Conservation (phyloP, 306 rosid genomes). For the Prunus armeniaca region DNA sequence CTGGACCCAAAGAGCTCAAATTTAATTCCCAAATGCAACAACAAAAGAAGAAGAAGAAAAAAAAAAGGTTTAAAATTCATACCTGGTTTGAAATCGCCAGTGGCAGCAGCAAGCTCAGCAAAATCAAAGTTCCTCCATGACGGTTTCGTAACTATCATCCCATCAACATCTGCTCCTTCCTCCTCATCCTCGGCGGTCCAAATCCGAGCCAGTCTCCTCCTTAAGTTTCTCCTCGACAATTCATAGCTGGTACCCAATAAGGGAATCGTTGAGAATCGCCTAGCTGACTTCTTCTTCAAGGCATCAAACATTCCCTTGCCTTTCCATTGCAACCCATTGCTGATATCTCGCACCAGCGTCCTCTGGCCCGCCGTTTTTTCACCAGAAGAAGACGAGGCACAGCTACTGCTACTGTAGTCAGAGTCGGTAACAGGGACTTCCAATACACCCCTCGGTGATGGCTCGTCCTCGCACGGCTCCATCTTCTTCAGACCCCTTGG, state of each 20-base stretch:
- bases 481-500: not conserved
- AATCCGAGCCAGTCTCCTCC: constrained; percentile 59
- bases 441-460: constrained; percentile 77
- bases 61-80: not conserved
- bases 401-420: constrained; percentile 38
- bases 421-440: constrained; percentile 52
- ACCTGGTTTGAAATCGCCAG: constrained; percentile 66
- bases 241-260: constrained; percentile 46
- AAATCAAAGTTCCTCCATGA: constrained; percentile 83
- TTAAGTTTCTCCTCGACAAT: constrained; percentile 37
- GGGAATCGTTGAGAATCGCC: constrained; percentile 57
- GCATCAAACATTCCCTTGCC: constrained; percentile 50
- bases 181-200: constrained; percentile 49
- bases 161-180: constrained; percentile 14
- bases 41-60: not conserved
- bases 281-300: constrained; percentile 50
- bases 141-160: constrained; percentile 46
- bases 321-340: constrained; percentile 47
- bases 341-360: constrained; percentile 3
- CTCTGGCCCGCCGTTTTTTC: constrained; percentile 21
- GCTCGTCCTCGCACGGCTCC: constrained; percentile 33
- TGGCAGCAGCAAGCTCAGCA: constrained; percentile 67
- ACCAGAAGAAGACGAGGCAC: constrained; percentile 2
- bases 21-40: not conserved
- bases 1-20: not conserved